Percentiles rank a stretch among this genome's conserved stretches.
Conservation (phyloP, 208 protist genomes). For the Wallacemonas sp. region DNA sequence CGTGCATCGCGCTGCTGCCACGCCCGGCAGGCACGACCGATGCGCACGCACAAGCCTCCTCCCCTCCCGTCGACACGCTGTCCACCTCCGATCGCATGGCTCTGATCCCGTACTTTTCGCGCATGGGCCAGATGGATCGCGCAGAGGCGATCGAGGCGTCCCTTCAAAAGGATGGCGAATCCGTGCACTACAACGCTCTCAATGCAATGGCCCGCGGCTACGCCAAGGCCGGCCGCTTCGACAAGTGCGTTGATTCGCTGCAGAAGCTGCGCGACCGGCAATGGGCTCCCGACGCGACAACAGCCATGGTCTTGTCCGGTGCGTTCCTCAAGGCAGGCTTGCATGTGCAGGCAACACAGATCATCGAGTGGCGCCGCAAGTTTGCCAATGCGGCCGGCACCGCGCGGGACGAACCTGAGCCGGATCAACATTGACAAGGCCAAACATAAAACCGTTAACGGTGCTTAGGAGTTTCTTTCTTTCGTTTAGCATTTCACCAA, state of each 20-base stretch:
- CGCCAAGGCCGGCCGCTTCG: conserved; percentile 67
- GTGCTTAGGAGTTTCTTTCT: too few species aligned
- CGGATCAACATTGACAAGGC: too few species aligned
- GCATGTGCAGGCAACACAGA: conserved; percentile 86
- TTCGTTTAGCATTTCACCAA: too few species aligned
- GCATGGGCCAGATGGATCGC: conserved; percentile 71
- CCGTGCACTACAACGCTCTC: conserved; percentile 61
- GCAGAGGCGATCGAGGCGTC: conserved; percentile 63
- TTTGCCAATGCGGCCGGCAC: conserved; percentile 57
- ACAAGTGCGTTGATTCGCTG: conserved; percentile 83
- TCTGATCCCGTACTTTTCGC: conserved; percentile 86
- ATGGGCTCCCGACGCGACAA: conserved; percentile 82
- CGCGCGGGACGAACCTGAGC: background rate
- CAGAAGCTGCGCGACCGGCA: conserved; percentile 79
- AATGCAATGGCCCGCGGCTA: conserved; percentile 86
- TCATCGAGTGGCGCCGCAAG: conserved; percentile 85
- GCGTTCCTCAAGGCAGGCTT: conserved; percentile 85
- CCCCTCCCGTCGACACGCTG: conserved; percentile 16
- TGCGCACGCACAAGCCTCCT: background rate
- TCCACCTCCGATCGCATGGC: conserved; percentile 38
- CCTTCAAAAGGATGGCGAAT: conserved; percentile 28
- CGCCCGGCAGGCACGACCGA: background rate
- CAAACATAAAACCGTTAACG: too few species aligned
- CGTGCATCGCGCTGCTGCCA: conserved; percentile 50
- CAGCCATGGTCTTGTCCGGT: conserved; percentile 69